phyloP scores from a whole-genome alignment of 805 yeast species.

The Metschnikowia similis region DNA sequence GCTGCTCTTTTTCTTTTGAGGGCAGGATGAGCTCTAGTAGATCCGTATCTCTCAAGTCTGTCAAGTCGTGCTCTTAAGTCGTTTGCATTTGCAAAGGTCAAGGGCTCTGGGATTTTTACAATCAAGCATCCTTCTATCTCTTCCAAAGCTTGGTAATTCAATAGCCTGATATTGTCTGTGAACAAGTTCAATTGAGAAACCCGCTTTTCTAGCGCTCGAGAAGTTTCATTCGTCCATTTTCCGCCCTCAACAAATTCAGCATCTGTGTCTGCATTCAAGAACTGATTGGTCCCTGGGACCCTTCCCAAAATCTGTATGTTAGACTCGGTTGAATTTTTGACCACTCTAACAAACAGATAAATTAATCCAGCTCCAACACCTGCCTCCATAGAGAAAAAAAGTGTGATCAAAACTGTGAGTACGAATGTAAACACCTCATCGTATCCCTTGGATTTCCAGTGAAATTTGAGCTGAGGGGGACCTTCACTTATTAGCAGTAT shows the following conservation, averaged over 20 bases:
- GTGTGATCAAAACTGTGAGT: constrained; percentile 59
- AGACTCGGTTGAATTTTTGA: constrained; percentile 75
- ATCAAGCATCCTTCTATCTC: constrained; percentile 44
- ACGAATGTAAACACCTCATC: constrained; percentile 68
- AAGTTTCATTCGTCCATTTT: neutral
- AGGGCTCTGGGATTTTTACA: constrained; percentile 41
- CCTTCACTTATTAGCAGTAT: constrained; percentile 60
- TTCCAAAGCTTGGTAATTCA: constrained; percentile 35
- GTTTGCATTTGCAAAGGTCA: constrained; percentile 39
- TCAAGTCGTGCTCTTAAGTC: constrained; percentile 36
- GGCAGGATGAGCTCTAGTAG: constrained; percentile 42
- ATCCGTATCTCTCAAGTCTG: constrained; percentile 41
- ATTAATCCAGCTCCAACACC: constrained; percentile 87
- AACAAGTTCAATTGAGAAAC: constrained; percentile 28
- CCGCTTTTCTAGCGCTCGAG: constrained; percentile 3
- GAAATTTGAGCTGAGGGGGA: constrained; percentile 59
- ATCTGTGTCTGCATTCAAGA: constrained; percentile 38
- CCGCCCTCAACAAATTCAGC: constrained; percentile 1
- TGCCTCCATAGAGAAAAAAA: constrained; percentile 73
- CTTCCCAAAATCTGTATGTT: constrained; percentile 81
- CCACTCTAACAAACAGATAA: constrained; percentile 73
- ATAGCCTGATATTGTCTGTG: constrained; percentile 29
- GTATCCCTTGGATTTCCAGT: constrained; percentile 67
- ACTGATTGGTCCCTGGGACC: constrained; percentile 33
- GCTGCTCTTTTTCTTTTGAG: constrained; percentile 30